Evolutionary conservation across 805 yeast genomes (phyloP).

Genomic region (Candida taoyuanica): DNA sequence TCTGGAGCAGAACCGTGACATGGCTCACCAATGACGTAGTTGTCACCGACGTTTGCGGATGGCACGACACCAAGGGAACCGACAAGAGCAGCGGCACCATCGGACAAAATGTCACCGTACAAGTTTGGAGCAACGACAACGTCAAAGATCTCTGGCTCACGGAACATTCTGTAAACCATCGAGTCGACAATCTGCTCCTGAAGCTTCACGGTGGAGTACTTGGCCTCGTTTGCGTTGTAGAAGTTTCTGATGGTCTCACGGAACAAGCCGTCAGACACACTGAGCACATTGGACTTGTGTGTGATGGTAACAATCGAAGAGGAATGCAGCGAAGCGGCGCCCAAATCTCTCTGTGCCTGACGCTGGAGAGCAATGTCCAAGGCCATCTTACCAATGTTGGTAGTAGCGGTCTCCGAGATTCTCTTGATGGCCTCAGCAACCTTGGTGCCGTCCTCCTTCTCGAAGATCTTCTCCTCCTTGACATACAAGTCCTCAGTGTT

Average conservation of each 20-base stretch:
- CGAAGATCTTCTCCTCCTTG: slow-evolving; percentile 81
- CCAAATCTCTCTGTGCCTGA: slow-evolving; percentile 66
- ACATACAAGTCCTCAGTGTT: slow-evolving; percentile 97
- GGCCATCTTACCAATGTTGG: slow-evolving; percentile 85
- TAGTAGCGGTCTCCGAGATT: slow-evolving; percentile 83
- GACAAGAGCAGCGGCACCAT: slow-evolving; percentile 97
- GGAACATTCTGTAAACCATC: slow-evolving; percentile 98
- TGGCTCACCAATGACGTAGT: slow-evolving; percentile 97
- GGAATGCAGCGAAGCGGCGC: slow-evolving; percentile 46
- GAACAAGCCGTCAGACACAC: slow-evolving; percentile 92
- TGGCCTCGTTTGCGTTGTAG: slow-evolving; percentile 47
- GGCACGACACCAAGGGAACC: slow-evolving; percentile 98
- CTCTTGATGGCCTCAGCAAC: slow-evolving; percentile 98
- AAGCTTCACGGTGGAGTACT: slow-evolving; percentile 57
- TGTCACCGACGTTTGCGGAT: slow-evolving; percentile 95
- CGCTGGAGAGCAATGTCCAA: slow-evolving; percentile 90
- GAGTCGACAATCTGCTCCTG: slow-evolving; percentile 98
- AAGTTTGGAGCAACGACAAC: slow-evolving; percentile 98
- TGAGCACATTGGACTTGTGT: slow-evolving; percentile 93
- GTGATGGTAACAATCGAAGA: slow-evolving; percentile 80
- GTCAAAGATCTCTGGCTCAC: slow-evolving; percentile 96
- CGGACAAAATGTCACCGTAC: slow-evolving; percentile 95
- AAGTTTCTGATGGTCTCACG: slow-evolving; percentile 65
- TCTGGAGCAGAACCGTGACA: slow-evolving; percentile 99
- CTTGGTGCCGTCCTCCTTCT: slow-evolving; percentile 73